Evolutionary conservation across 2,329 filamentous ascomycete genomes (phyloP).

Genomic region (Ophiocordyceps australis): DNA sequence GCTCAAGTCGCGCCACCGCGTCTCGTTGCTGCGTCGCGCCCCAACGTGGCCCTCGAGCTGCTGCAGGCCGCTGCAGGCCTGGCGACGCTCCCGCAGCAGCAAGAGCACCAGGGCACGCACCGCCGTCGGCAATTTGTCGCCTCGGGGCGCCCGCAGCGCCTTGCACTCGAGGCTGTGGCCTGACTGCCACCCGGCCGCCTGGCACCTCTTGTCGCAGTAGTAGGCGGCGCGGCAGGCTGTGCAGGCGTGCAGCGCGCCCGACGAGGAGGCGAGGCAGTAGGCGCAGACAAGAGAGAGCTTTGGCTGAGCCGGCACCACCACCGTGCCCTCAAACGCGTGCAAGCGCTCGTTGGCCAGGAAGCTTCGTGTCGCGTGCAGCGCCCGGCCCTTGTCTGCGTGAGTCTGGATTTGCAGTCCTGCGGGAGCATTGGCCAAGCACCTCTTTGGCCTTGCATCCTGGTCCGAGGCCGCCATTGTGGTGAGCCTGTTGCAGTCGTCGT

Average conservation of each 20-base stretch:
- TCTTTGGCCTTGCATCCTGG: too few species aligned
- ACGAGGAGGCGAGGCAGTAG: slow-evolving; percentile 21
- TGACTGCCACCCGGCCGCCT: slow-evolving; percentile 31
- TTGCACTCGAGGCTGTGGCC: slow-evolving; percentile 38
- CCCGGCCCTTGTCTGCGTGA: slow-evolving; percentile 21
- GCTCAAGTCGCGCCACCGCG: slow-evolving; percentile 25
- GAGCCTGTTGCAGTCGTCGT: too few species aligned
- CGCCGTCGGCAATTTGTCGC: slow-evolving; percentile 27
- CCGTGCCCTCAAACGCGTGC: slow-evolving; percentile 26
- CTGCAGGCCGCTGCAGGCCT: slow-evolving; percentile 14
- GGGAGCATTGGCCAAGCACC: too few species aligned
- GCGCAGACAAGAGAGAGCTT: slow-evolving; percentile 33
- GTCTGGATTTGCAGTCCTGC: slow-evolving; percentile 10
- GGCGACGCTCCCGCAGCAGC: slow-evolving; percentile 21
- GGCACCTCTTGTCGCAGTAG: slow-evolving; percentile 37
- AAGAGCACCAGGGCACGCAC: slow-evolving; percentile 34
- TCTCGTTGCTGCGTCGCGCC: slow-evolving; percentile 18
- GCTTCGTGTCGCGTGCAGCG: slow-evolving; percentile 21
- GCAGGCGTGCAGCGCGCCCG: slow-evolving; percentile 19
- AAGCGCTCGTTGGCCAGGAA: slow-evolving; percentile 27
- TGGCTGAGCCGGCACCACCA: too few species aligned
- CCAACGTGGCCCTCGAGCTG: slow-evolving; percentile 26
- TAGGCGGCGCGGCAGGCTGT: slow-evolving; percentile 30
- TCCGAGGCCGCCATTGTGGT: too few species aligned
- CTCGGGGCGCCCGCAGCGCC: slow-evolving; percentile 14